Evolutionary conservation across 2,329 filamentous ascomycete genomes (phyloP), one percentile per base, ranked within the genome.

Genomic region (Cryphonectria japonica): DNA sequence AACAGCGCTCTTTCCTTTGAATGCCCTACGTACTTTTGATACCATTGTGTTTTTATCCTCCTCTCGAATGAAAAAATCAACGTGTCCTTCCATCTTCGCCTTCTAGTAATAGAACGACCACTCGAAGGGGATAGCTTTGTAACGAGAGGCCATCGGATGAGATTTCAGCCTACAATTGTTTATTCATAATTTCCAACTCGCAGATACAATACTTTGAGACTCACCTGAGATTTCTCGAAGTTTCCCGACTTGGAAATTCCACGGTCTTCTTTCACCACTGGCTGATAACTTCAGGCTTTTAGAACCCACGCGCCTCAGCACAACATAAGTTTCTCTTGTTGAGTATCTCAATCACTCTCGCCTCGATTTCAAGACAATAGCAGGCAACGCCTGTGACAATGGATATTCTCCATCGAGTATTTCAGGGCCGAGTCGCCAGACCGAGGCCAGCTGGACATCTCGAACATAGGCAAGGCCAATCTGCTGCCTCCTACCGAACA

Each of bases 361-460:
- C 2, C 50, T 43, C 11, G 19, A 7, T 52, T 3, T 46, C 7
- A 19, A 19, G 13, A 57, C 41, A 16, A 22, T 68, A 16, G 19
- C 14, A 46, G 29, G 26, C 37, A 39, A n/a, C 19, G 16, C n/a
- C 9, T 19, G 14, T 63, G n/a, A 57, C 39, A 19, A 69, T 69
- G 65, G 62, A 66, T 19, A 39, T 60, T 11, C 29, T 70, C 39
- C 37, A 63, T 34, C 37, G 54, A n/a, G 64, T 43, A 26, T 63
- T 67, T n/a, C 22, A 41, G 29, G 43, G 68, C 4, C 57, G 72
- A 29, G 65, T 73, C 32, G 50, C 61, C n/a, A 72, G 70, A 57
- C 22, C 60, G 32, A n/a, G 26, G 8, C 19, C 63, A 52, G 14
- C 11, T 39, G 29, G 11, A 14, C 60, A 52, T 16, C n/a, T n/a